Evolutionary conservation across 2,329 filamentous ascomycete genomes (phyloP).

Genomic region (Xylariaceae sp.): DNA sequence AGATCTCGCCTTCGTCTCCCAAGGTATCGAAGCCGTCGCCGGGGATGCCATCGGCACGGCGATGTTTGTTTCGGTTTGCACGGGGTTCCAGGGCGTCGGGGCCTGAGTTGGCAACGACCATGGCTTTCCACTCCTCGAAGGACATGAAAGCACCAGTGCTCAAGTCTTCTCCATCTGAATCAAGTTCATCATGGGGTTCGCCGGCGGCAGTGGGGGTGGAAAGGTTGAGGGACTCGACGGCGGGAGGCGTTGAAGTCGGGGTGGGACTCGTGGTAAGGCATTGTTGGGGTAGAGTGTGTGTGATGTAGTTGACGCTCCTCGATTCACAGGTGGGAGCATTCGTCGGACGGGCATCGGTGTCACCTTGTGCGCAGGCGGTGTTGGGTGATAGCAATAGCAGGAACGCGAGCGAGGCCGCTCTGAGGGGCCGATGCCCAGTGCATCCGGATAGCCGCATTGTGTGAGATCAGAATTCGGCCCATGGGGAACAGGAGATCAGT

Average conservation of each 20-base stretch:
- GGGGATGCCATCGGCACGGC: constrained; percentile 46
- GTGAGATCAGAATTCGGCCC: constrained; percentile 21
- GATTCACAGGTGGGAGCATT: constrained; percentile 46
- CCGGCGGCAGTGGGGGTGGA: constrained; percentile 4
- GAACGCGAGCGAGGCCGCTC: constrained; percentile 14
- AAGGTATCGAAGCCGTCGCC: constrained; percentile 70
- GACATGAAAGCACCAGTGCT: constrained; percentile 72
- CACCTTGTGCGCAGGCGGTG: constrained; percentile 15
- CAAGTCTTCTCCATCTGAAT: constrained; percentile 60
- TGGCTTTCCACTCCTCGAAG: constrained; percentile 97
- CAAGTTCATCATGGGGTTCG: constrained; percentile 46
- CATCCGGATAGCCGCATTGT: constrained; percentile 24
- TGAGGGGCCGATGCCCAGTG: constrained; percentile 16
- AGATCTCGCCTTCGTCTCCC: constrained; percentile 85
- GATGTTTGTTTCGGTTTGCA: constrained; percentile 54
- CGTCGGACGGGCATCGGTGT: constrained; percentile 14
- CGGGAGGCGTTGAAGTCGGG: constrained; percentile 20
- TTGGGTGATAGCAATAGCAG: constrained; percentile 10
- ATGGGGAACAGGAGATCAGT: too few species aligned
- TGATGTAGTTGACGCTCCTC: constrained; percentile 77
- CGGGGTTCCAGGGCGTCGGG: constrained; percentile 66
- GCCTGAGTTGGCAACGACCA: constrained; percentile 80
- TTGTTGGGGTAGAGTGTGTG: constrained; percentile 70
- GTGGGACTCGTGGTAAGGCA: constrained; percentile 61
- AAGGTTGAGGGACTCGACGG: constrained; percentile 10